phyloP scores from a whole-genome alignment of 257 asterid species.

The Scutellaria minor region DNA sequence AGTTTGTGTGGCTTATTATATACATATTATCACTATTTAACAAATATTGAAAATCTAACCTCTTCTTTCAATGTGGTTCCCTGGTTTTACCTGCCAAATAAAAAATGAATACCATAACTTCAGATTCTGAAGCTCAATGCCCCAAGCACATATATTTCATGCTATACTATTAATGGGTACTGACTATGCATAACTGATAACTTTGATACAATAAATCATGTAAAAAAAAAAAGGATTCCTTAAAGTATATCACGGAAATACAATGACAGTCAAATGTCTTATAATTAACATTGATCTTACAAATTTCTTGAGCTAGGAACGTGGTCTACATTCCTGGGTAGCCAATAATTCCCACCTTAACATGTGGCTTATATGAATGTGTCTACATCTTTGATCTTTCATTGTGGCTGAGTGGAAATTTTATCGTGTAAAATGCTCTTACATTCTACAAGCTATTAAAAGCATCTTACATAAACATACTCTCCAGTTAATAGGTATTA shows the following conservation, averaged over 20 bases:
- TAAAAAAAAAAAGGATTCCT: too few relatives aligned
- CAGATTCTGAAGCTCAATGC: constrained; percentile 19
- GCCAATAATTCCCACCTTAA: not conserved
- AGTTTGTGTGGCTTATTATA: constrained; percentile 8
- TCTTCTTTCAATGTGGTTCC: constrained; percentile 86
- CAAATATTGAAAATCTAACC: constrained; percentile 53
- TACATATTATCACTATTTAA: constrained; percentile 25
- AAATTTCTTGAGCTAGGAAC: not conserved
- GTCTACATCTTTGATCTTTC: not conserved
- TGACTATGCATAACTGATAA: not conserved
- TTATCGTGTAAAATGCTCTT: not conserved
- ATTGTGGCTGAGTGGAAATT: not conserved
- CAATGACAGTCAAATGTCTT: constrained; percentile 13
- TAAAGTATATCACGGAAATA: not conserved
- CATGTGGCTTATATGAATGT: not conserved
- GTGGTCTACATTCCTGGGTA: not conserved
- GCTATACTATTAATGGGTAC: constrained; percentile 3
- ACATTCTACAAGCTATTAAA: not conserved
- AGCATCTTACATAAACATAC: constrained; percentile 11
- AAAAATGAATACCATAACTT: constrained; percentile 31
- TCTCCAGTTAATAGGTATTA: not conserved
- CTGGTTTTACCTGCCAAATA: constrained; percentile 78
- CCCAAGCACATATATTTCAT: not conserved
- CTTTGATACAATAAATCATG: not conserved
- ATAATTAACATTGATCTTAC: constrained; percentile 9